These are phyloP conservation scores for Nasturtium officinale DNA, from an alignment of 345 rosid genomes.

Conservation along the genomic window DNA sequence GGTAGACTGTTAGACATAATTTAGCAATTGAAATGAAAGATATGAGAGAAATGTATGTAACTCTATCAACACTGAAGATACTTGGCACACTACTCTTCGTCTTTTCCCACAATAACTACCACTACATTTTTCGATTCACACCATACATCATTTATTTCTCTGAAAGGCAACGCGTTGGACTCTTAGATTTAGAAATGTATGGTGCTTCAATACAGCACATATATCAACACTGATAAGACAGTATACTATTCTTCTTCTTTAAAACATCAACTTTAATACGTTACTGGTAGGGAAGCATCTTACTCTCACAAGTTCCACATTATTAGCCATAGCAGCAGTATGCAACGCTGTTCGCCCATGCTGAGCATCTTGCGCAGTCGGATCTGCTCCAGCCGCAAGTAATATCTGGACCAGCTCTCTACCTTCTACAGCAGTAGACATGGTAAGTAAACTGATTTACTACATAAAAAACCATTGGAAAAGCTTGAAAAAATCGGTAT, in stretches of 20 bases:
- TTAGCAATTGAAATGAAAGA: constrained; percentile 20
- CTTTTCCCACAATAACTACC: constrained; percentile 20
- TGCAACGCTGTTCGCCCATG: constrained; percentile 92
- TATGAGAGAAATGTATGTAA: background rate
- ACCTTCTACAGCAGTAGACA: constrained; percentile 68
- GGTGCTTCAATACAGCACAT: constrained; percentile 6
- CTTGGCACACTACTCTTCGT: constrained; percentile 8
- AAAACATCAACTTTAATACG: constrained; percentile 5
- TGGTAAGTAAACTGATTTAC: constrained; percentile 23
- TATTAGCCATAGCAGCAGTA: constrained; percentile 90
- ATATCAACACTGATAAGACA: constrained; percentile 19
- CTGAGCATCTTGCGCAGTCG: constrained; percentile 82
- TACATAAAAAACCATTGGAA: constrained; percentile 6
- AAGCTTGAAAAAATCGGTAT: background rate
- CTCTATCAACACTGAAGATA: constrained; percentile 22
- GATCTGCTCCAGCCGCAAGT: constrained; percentile 95
- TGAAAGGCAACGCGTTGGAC: constrained; percentile 1
- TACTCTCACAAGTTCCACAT: constrained; percentile 87
- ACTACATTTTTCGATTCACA: constrained; percentile 18
- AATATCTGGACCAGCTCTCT: constrained; percentile 80
- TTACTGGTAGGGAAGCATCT: constrained; percentile 33
- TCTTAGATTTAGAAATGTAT: constrained; percentile 9
- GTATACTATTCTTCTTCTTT: constrained; percentile 4
- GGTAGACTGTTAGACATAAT: constrained; percentile 24
- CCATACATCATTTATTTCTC: constrained; percentile 3